phyloP scores from a whole-genome alignment of 768 basidiomycete species.

The Mycena polygramma region DNA sequence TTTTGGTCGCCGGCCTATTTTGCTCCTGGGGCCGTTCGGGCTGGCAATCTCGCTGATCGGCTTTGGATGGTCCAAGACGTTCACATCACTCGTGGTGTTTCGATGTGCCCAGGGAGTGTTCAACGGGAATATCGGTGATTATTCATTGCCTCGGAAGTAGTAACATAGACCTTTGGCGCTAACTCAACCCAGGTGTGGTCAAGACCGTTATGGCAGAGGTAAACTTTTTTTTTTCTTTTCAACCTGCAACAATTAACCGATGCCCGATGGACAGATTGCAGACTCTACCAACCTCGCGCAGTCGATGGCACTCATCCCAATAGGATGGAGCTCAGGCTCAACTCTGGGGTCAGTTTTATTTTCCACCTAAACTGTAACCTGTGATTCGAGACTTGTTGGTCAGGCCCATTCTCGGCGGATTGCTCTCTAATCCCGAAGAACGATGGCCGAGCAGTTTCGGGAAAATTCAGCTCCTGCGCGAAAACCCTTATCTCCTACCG shows the following conservation, averaged over 20 bases:
- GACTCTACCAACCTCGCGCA: slow-evolving; percentile 40
- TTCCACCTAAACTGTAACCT: background rate
- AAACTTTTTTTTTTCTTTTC: slow-evolving; percentile 10
- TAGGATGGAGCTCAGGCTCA: slow-evolving; percentile 38
- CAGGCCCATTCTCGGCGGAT: slow-evolving; percentile 43
- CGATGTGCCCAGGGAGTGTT: slow-evolving; percentile 46
- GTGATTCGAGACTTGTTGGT: background rate
- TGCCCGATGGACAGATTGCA: slow-evolving; percentile 22
- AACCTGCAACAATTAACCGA: background rate
- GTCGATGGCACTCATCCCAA: slow-evolving; percentile 35
- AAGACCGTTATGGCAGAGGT: slow-evolving; percentile 49
- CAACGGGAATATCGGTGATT: slow-evolving; percentile 43
- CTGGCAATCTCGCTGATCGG: slow-evolving; percentile 43
- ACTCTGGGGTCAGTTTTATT: slow-evolving; percentile 35
- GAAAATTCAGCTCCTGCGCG: slow-evolving; percentile 38
- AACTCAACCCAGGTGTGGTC: slow-evolving; percentile 38
- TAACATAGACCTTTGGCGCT: too few relatives aligned
- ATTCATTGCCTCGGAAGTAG: too few relatives aligned
- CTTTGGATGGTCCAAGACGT: slow-evolving; percentile 47
- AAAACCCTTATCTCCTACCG: slow-evolving; percentile 49
- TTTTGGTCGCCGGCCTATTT: slow-evolving; percentile 48
- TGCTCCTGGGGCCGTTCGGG: slow-evolving; percentile 48
- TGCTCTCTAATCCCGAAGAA: slow-evolving; percentile 43
- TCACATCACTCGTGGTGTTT: slow-evolving; percentile 42
- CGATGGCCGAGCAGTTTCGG: slow-evolving; percentile 43